phyloP scores from a whole-genome alignment of 257 asterid genomes.

The Plectranthus barbatus region DNA sequence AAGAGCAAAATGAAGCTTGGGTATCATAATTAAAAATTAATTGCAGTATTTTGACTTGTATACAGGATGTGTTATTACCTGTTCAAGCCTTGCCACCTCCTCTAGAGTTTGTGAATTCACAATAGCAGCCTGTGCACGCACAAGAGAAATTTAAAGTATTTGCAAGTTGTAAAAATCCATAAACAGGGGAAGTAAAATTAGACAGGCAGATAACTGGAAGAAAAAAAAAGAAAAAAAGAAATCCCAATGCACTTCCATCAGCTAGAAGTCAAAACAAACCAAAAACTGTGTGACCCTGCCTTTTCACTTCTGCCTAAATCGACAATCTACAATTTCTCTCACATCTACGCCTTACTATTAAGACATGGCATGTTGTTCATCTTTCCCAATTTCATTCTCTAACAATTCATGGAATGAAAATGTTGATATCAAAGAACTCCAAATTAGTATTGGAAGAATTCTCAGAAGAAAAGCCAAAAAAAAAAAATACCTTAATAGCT shows the following conservation, averaged over 20 bases:
- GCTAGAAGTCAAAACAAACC: not conserved
- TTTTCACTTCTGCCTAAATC: not conserved
- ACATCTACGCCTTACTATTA: not conserved
- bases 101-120: slow-evolving; percentile 94
- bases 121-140: slow-evolving; percentile 84
- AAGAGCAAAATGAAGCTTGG: not conserved
- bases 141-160: slow-evolving; percentile 1
- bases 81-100: slow-evolving; percentile 98
- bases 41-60: not conserved
- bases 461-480: not conserved
- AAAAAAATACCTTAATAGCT: slow-evolving; percentile 74
- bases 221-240: not conserved
- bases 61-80: slow-evolving; percentile 42
- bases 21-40: not conserved
- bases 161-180: not conserved
- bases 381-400: not conserved
- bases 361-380: not conserved
- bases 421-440: not conserved
- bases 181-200: not conserved
- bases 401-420: not conserved
- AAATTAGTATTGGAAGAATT: not conserved
- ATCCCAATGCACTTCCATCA: not conserved
- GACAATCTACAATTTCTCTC: not conserved
- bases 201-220: not conserved
- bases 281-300: not conserved